Evolutionary conservation across 169 alveolate genomes (phyloP), one percentile per base, ranked within the genome.

Genomic region (Plasmodium gonderi): DNA sequence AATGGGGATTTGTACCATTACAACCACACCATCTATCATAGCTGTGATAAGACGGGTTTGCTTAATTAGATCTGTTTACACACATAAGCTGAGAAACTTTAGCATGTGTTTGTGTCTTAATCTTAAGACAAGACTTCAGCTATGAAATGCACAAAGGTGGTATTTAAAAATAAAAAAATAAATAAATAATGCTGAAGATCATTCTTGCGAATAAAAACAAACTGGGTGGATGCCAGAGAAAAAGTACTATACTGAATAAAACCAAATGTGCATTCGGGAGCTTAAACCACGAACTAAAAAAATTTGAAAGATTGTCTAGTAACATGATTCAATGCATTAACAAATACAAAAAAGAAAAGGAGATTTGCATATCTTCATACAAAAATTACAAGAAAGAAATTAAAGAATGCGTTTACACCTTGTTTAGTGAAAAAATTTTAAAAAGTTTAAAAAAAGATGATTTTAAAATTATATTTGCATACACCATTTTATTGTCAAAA

Each of bases 371-470:
- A 51, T n/a, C 49, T 14, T 31, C 67, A 4, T 85, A 85, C 67
- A 31, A 31, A 75, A 85, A 74, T 75, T 85, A 85, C 49, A 85
- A 85, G 67, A 40, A 75, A 11, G 87, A 85, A 54, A 74, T 85
- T 31, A 85, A 85, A 54, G 92, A 74, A 23, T 36, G 77, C 44
- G 44, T 65, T 7, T 20, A 33, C 29, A 3, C 1, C 23, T 74
- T 85, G 67, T 85, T 85, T 54, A 69, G 44, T 44, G 67, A 33
- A 8, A 47, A 85, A 45, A 49, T 26, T 51, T 85, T 72, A 33
- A 3, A 23, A 26, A 74, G 11, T 29, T 69, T 68, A 23, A 79
- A 69, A 68, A 69, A 81, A 42, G 38, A 68, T 0, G 91, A 81
- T 81, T 81, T 68, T 47, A 81, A 68, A 60, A 67, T 26, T 11